Base-by-base conservation (phyloP, 371 early-diverging fungal species). In the Nematocida sp. region DNA sequence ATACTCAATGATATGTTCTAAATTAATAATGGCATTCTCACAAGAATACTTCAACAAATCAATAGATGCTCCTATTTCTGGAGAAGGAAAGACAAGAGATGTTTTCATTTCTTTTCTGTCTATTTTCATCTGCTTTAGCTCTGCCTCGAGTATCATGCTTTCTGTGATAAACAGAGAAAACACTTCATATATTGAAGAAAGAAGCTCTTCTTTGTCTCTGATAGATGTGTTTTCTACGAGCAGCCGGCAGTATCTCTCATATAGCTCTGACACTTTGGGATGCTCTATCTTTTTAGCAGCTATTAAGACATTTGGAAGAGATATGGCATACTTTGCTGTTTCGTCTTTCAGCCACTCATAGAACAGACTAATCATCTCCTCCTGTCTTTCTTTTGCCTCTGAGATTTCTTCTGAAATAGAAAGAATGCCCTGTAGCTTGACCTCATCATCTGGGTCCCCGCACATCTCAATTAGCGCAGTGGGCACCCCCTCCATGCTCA, bases 381-480 rank as follows among this genome's bases (percentile, higher is more conserved):
- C 38, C 18, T 13, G 9, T 23, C 32, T 63, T 35, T 11, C 25
- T 16, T 9, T 25, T n/a, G 30, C 33, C 11, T 35, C 11, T 2
- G 63, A 28, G 25, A 63, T 63, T n/a, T 57, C 49, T 33, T 23
- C 33, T 5, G 61, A 16, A 16, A 71, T 77, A 23, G 75, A 61
- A 11, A 54, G 20, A 26, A 20, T 13, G n/a, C 48, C 51, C 63
- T 71, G 75, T 18, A 18, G 26, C 26, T 61, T 61, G 25, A 71
- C 36, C 7, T 71, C 75, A 28, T 71, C 75, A 48, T 71, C 75
- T 51, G 75, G 26, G 39, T 71, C 61, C 16, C 59, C 35, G 3
- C 42, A 38, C 7, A 45, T 20, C 16, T 9, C 18, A 7, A 71
- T 28, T 2, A 71, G 51, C 2, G 61, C 20, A 11, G 57, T 53